These are phyloP conservation scores for Globisporangium camurandrum DNA, from an alignment of 352 stramenopile species.

Conservation along the genomic window DNA sequence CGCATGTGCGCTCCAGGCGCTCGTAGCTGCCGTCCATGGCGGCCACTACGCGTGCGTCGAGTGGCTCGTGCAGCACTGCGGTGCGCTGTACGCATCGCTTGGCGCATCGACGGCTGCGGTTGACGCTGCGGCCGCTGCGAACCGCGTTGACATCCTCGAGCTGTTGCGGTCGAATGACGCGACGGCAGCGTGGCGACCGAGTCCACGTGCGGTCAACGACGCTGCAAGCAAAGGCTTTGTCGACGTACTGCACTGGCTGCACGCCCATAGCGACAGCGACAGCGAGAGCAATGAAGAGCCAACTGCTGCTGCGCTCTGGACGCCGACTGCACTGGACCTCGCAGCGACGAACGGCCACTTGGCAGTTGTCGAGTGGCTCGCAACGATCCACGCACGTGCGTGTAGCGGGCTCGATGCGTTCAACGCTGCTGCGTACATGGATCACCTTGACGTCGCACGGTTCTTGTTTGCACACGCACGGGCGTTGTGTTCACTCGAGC, in stretches of 20 bases:
- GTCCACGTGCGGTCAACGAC: slow-evolving; percentile 48
- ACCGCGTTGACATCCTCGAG: slow-evolving; percentile 51
- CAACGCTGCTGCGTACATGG: slow-evolving; percentile 66
- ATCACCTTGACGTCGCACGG: slow-evolving; percentile 48
- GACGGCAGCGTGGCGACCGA: slow-evolving; percentile 40
- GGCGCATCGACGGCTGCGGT: slow-evolving; percentile 30
- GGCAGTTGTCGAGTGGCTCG: slow-evolving; percentile 51
- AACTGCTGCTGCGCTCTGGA: slow-evolving; percentile 22
- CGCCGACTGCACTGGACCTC: slow-evolving; percentile 42
- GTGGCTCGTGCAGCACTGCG: slow-evolving; percentile 45
- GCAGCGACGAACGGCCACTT: slow-evolving; percentile 60
- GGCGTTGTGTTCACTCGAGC: slow-evolving; percentile 36
- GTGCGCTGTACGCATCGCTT: slow-evolving; percentile 25
- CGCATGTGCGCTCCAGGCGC: slow-evolving; percentile 42
- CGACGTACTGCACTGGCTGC: slow-evolving; percentile 47
- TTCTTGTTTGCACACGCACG: slow-evolving; percentile 40
- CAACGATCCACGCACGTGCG: slow-evolving; percentile 34
- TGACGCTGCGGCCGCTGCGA: slow-evolving; percentile 38
- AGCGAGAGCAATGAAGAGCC: background rate
- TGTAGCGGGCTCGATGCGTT: slow-evolving; percentile 47
- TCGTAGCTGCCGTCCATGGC: slow-evolving; percentile 43
- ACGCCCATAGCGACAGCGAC: slow-evolving; percentile 19
- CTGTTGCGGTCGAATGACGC: slow-evolving; percentile 30
- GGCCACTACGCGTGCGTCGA: slow-evolving; percentile 46
- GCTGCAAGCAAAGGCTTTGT: slow-evolving; percentile 42